Evolutionary conservation across 2,329 filamentous ascomycete genomes (phyloP), one percentile per base, ranked within the genome.

Genomic region (Amylocarpus encephaloides): DNA sequence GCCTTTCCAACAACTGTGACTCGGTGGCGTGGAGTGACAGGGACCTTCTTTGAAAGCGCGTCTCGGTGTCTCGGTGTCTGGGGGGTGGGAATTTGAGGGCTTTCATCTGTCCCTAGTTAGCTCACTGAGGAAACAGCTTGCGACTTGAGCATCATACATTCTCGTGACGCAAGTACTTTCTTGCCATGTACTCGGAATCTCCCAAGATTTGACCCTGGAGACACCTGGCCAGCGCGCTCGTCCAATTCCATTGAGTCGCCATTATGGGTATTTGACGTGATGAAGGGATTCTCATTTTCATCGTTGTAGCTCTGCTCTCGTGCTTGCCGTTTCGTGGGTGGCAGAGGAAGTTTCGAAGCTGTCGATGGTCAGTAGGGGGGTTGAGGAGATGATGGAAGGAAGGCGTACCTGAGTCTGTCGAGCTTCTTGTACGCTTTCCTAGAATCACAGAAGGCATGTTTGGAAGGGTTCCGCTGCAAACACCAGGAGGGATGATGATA

Each of bases 11-110:
- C 78, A 11, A 91, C 81, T 71, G 88, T 85, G 51, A 95, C 84
- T 50, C 88, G 82, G 67, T 94, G 90, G 51, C 88, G 82, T 39
- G 92, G 92, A 5, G 92, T 96, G 48, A 85, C 76, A 2, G 86
- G 85, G 16, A 82, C 77, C 55, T 75, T 76, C 59, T 80, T 78
- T 46, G 80, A 79, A 52, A 92, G 76, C 43, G 79, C 88, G 80
- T 96, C 86, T 67, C 86, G 81, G 64, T 89, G 86, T 59, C 88
- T 78, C 22, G 87, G 83, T 10, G 88, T 91, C 18, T 80, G 80
- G 1, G 88, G 88, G 2, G 83, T 86, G 1, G 86, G 73, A 12
- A 80, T 79, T 42, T 72, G 69, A 38, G 63, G 50, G 47, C 70
- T 71, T 56, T 74, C 71, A 70, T 78, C 63, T 73, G 67, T 46